Percentiles rank a stretch among this genome's conserved stretches.
These are phyloP conservation scores for Mallotus japonicus DNA, from an alignment of 441 rosid species.

Conservation along the genomic window DNA sequence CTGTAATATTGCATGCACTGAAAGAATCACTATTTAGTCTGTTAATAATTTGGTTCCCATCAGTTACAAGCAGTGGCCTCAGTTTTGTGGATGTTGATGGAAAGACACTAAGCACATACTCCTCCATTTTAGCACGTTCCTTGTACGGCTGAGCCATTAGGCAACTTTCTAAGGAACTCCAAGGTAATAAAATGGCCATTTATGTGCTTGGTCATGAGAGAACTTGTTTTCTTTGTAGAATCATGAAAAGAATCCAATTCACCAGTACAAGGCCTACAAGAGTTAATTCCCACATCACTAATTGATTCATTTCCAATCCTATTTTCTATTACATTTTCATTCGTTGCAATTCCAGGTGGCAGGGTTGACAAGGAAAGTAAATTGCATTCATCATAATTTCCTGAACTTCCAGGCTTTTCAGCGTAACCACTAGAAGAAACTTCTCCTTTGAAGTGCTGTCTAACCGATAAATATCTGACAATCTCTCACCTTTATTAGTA, in stretches of 20 bases:
- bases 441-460: constrained; percentile 34
- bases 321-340: constrained; percentile 21
- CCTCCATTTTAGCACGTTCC: constrained; percentile 44
- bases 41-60: constrained; percentile 54
- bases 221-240: constrained; percentile 36
- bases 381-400: constrained; percentile 27
- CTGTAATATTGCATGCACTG: constrained; percentile 14
- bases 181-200: constrained; percentile 38
- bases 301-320: constrained; percentile 17
- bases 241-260: constrained; percentile 24
- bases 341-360: constrained; percentile 21
- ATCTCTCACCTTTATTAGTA: constrained; percentile 27
- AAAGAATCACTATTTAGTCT: constrained; percentile 33
- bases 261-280: constrained; percentile 14
- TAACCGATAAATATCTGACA: constrained; percentile 9
- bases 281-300: constrained; percentile 19
- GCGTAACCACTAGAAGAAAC: constrained; percentile 30
- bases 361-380: constrained; percentile 29
- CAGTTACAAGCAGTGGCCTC: constrained; percentile 62
- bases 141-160: constrained; percentile 48
- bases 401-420: constrained; percentile 27
- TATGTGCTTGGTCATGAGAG: constrained; percentile 37
- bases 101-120: constrained; percentile 40
- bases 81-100: constrained; percentile 35
- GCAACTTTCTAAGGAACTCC: constrained; percentile 49